phyloP scores from a whole-genome alignment of 148 eudicot species.

The Amaranthus hypochondriacus region DNA sequence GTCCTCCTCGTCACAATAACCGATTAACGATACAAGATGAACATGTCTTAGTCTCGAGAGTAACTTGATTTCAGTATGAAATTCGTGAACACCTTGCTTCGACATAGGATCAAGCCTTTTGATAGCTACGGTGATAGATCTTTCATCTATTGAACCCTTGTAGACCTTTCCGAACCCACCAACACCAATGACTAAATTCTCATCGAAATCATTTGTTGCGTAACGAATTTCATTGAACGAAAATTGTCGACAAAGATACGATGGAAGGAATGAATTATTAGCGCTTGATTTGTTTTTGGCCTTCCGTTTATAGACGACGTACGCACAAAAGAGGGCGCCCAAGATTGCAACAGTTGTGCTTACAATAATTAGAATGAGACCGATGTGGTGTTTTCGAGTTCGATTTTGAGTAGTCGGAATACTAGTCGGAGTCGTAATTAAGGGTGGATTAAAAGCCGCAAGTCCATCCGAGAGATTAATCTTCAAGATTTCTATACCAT shows the following conservation, averaged over 20 bases:
- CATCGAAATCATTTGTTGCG: not conserved
- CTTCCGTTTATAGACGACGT: not conserved
- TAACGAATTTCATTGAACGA: not conserved
- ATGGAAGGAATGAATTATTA: not conserved
- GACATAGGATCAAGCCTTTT: not conserved
- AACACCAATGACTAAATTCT: not conserved
- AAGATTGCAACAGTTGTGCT: too few species aligned
- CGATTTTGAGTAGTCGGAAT: too few species aligned
- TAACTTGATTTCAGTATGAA: not conserved
- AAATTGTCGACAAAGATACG: not conserved
- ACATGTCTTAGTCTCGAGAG: not conserved
- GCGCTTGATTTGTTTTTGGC: not conserved
- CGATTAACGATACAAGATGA: not conserved
- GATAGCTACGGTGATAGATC: not conserved
- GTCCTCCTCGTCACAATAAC: not conserved
- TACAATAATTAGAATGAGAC: too few species aligned
- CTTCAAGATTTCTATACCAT: constrained; percentile 46
- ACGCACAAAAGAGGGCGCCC: not conserved
- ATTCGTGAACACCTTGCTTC: not conserved
- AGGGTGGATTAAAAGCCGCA: constrained; percentile 29
- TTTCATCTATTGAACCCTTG: constrained; percentile 1
- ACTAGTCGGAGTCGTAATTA: too few species aligned
- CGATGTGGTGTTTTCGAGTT: too few species aligned
- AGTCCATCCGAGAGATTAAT: constrained; percentile 35
- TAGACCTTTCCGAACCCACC: constrained; percentile 3